Evolutionary conservation across 768 basidiomycete species (phyloP).

Genomic region (Suillus hirtellus): DNA sequence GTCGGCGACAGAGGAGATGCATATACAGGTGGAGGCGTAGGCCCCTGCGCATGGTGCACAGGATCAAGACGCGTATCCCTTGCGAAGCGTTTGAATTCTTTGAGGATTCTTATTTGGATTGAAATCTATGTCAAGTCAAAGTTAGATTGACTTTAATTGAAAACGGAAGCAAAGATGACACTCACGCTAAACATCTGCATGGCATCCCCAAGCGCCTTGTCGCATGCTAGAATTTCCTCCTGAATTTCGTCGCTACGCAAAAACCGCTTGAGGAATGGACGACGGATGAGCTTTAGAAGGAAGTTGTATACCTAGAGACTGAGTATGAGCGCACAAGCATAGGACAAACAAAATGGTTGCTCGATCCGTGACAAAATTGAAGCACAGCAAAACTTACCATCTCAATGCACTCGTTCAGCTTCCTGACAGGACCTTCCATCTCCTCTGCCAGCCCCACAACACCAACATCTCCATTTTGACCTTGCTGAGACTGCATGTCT

Average conservation of each 20-base stretch:
- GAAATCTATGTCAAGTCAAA: not conserved
- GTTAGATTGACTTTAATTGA: not conserved
- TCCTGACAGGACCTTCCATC: constrained; percentile 49
- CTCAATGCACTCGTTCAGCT: constrained; percentile 43
- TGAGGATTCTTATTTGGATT: not conserved
- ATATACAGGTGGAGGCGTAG: not conserved
- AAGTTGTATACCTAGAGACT: constrained; percentile 48
- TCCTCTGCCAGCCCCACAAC: constrained; percentile 41
- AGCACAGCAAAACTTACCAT: constrained; percentile 35
- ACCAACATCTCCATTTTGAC: constrained; percentile 15
- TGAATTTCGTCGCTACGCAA: constrained; percentile 71
- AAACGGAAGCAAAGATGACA: constrained; percentile 13
- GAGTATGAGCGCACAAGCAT: not conserved
- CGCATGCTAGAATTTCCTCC: constrained; percentile 51
- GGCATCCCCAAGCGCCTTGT: constrained; percentile 53
- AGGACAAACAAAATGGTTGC: no score
- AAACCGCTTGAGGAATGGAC: constrained; percentile 79
- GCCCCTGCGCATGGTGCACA: not conserved
- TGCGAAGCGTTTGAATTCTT: not conserved
- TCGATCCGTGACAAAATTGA: not conserved
- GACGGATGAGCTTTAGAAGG: constrained; percentile 56
- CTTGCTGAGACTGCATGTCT: not conserved
- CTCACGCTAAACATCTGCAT: constrained; percentile 55
- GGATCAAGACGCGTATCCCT: not conserved
- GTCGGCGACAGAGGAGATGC: not conserved